Conservation (phyloP, 225 moss, liverwort and hornwort genomes). For the Physcomitrellopsis africana region DNA sequence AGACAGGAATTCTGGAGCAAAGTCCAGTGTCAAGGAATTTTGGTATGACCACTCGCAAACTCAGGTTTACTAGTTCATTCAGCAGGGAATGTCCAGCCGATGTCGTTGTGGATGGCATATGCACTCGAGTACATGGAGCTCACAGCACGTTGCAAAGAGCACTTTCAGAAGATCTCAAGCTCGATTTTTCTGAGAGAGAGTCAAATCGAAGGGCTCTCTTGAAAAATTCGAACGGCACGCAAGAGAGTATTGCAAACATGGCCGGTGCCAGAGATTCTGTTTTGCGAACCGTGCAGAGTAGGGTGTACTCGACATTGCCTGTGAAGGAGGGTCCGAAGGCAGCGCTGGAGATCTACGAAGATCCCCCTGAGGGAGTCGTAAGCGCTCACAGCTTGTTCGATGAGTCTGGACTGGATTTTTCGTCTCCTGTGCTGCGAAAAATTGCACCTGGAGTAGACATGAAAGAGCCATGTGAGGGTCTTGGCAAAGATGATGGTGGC, state of each 20-base stretch:
- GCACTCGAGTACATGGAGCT: background rate
- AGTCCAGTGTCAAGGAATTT: conserved; percentile 21
- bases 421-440: conserved; percentile 25
- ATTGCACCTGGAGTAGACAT: background rate
- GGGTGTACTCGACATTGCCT: background rate
- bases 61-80: conserved; percentile 29
- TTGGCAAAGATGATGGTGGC: conserved; percentile 14
- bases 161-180: background rate
- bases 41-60: conserved; percentile 32
- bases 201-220: background rate
- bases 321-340: conserved; percentile 11
- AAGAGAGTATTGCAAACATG: background rate
- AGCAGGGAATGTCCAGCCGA: conserved; percentile 21
- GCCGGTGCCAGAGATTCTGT: conserved; percentile 22
- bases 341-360: conserved; percentile 30
- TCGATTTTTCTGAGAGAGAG: background rate
- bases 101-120: background rate
- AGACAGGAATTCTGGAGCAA: conserved; percentile 21
- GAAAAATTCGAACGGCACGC: background rate
- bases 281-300: conserved; percentile 26
- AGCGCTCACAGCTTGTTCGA: background rate
- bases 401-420: conserved; percentile 4
- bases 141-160: conserved; percentile 5
- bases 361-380: conserved; percentile 14
- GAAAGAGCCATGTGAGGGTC: background rate